Conservation (phyloP, 1,284 basidiomycete species). For the Ustilago crameri region DNA sequence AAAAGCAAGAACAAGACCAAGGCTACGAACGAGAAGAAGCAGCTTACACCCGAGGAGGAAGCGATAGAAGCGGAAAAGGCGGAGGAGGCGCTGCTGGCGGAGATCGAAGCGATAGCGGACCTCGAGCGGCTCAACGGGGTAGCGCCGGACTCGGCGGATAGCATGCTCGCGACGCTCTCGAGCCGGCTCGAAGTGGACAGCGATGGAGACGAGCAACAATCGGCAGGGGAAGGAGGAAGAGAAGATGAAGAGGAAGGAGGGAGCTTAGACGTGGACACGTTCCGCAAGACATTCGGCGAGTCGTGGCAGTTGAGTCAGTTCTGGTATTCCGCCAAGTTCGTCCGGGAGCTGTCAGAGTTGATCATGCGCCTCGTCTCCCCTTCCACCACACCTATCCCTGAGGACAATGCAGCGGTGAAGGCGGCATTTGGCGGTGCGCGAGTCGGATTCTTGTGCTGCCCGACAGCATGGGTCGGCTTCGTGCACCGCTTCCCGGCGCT, state of each 20-base stretch:
- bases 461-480: slow-evolving; percentile 67
- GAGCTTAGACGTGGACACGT: slow-evolving; percentile 43
- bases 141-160: slow-evolving; percentile 38
- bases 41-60: slow-evolving; percentile 22
- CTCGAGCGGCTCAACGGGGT: slow-evolving; percentile 45
- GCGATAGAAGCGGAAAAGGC: slow-evolving; percentile 36
- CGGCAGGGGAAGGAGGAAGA: neutral
- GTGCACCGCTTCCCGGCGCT: slow-evolving; percentile 56
- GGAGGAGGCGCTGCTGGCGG: slow-evolving; percentile 54
- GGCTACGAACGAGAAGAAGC: slow-evolving; percentile 13
- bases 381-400: slow-evolving; percentile 3
- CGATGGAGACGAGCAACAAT: slow-evolving; percentile 3
- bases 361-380: slow-evolving; percentile 20
- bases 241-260: slow-evolving; percentile 29
- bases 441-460: slow-evolving; percentile 67
- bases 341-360: slow-evolving; percentile 28
- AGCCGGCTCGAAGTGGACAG: slow-evolving; percentile 14
- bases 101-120: slow-evolving; percentile 52
- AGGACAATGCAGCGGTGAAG: neutral
- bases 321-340: slow-evolving; percentile 44
- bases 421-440: slow-evolving; percentile 11
- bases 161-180: slow-evolving; percentile 24
- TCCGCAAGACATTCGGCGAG: slow-evolving; percentile 60
- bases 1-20: slow-evolving; percentile 6
- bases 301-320: slow-evolving; percentile 53